Conservation (phyloP, 2,329 filamentous ascomycete species). For the Aspergillus luchuensis region DNA sequence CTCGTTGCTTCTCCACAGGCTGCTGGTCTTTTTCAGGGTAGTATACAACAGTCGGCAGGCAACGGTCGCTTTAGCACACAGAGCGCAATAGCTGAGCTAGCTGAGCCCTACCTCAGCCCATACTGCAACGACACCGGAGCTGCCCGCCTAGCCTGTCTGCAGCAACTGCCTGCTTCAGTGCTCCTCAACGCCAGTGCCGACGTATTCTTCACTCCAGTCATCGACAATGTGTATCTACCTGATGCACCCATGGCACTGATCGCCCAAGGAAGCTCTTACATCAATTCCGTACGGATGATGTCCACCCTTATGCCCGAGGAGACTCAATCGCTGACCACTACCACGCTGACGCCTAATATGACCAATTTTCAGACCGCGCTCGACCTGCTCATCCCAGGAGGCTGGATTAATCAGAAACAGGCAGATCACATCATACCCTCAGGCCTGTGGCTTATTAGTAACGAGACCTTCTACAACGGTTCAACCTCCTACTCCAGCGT, state of each 20-base stretch:
- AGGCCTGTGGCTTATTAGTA: slow-evolving; percentile 56
- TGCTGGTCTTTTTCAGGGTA: slow-evolving; percentile 18
- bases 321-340: slow-evolving; percentile 57
- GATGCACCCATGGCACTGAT: slow-evolving; percentile 52
- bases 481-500: background rate
- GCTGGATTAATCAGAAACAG: slow-evolving; percentile 44
- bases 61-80: slow-evolving; percentile 54
- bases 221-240: slow-evolving; percentile 60
- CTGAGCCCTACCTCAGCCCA: slow-evolving; percentile 57
- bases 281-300: slow-evolving; percentile 55
- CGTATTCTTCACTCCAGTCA: slow-evolving; percentile 53
- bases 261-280: slow-evolving; percentile 46
- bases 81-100: slow-evolving; percentile 47
- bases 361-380: slow-evolving; percentile 48
- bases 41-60: slow-evolving; percentile 42
- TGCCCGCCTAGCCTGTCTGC: slow-evolving; percentile 57
- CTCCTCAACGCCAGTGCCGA: slow-evolving; percentile 12
- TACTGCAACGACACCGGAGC: slow-evolving; percentile 55
- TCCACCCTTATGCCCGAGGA: slow-evolving; percentile 60
- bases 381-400: slow-evolving; percentile 37
- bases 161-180: slow-evolving; percentile 42
- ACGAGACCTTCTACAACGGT: slow-evolving; percentile 50
- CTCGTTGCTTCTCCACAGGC: slow-evolving; percentile 39
- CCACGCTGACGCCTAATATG: slow-evolving; percentile 48
- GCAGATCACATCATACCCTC: slow-evolving; percentile 49